Base-by-base conservation (phyloP, 2,329 filamentous ascomycete genomes). In the Fusarium sp. region DNA sequence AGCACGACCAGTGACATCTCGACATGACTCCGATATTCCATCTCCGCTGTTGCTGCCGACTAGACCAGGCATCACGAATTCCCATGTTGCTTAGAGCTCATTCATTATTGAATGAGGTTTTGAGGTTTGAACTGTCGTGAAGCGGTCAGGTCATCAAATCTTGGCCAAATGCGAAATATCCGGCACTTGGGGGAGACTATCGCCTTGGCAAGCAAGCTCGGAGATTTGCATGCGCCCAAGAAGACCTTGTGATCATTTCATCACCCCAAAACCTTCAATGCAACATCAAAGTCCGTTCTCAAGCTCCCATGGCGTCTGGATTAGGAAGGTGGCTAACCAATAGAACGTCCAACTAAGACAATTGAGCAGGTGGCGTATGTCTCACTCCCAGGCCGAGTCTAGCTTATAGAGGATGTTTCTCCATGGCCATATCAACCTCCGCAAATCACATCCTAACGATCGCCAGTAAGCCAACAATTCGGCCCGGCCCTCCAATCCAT, bases 331-430 rank as follows among this genome's bases (percentile, higher is more conserved):
- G 31, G 36, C n/a, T 33, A 21, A 15, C n/a, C 36, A 42, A 47
- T 52, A 35, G 25, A 46, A 40, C 41, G 37, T 43, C 13, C 15
- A 35, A 41, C 9, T 25, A 37, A 63, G 59, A 62, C 59, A 62
- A 29, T 56, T 15, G 42, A 23, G 4, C 59, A 62, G 42, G 59
- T 62, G 59, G 59, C 31, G 35, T 5, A 62, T 60, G 58, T 60
- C 58, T 60, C 58, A 59, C 45, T 13, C 14, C 6, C 8, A 37
- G n/a, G 21, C 25, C 8, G 6, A 37, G 45, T 9, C 35, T 58
- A 47, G 31, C 49, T 57, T 31, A 29, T 40, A 41, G 5, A 21
- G 31, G 46, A 13, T 6, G 36, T 41, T 33, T 15, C 21, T 41
- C 39, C 11, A 20, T 0, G 21, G n/a, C 10, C 23, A 36, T 29